phyloP scores from a whole-genome alignment of 2,329 filamentous ascomycete genomes.

The Nannizzia gypsea region DNA sequence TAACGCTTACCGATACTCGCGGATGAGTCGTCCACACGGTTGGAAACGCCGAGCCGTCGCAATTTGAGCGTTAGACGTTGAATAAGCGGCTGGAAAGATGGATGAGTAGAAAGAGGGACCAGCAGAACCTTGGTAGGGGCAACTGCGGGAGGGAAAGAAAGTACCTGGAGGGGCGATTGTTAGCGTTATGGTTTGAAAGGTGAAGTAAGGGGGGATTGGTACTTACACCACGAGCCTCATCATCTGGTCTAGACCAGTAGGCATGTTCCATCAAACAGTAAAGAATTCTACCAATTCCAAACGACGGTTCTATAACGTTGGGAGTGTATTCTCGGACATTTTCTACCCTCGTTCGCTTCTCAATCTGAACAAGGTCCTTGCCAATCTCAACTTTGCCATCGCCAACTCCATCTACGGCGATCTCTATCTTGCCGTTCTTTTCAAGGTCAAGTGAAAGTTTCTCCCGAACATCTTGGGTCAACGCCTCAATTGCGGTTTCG shows the following conservation, averaged over 20 bases:
- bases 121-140: constrained; percentile 95
- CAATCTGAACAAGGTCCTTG: constrained; percentile 70
- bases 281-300: constrained; percentile 88
- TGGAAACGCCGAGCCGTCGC: constrained; percentile 64
- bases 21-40: constrained; percentile 77
- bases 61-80: constrained; percentile 63
- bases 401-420: constrained; percentile 58
- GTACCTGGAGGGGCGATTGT: constrained; percentile 37
- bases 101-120: constrained; percentile 72
- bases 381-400: constrained; percentile 67
- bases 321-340: constrained; percentile 84
- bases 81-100: constrained; percentile 67
- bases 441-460: constrained; percentile 63
- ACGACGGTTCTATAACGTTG: constrained; percentile 94
- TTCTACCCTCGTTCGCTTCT: constrained; percentile 70
- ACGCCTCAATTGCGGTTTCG: constrained; percentile 62
- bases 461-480: constrained; percentile 71
- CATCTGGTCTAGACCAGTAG: constrained; percentile 81
- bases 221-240: constrained; percentile 78
- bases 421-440: constrained; percentile 59
- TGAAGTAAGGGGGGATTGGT: background rate
- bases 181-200: background rate
- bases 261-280: constrained; percentile 89
- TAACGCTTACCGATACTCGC: constrained; percentile 93
- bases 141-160: constrained; percentile 63